Conservation (phyloP, 192 early-diverging fungal species). For the Diversispora eburnea region DNA sequence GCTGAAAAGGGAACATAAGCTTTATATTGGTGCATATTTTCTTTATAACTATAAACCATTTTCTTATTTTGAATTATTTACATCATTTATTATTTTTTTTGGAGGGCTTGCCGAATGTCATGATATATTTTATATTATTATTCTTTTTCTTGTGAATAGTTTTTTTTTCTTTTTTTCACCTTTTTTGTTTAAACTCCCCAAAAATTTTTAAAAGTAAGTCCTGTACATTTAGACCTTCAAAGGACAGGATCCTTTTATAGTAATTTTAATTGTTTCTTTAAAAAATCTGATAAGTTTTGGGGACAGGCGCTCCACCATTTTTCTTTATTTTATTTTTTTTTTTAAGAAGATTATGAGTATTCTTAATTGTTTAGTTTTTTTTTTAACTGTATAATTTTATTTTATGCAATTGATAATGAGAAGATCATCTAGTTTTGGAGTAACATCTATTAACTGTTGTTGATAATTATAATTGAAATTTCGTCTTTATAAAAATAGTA, state of each 20-base stretch:
- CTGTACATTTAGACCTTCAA: conserved; percentile 12
- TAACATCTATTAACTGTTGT: no score
- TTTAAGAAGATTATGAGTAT: neutral
- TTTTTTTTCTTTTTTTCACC: neutral
- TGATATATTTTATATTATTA: neutral
- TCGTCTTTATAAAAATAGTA: no score
- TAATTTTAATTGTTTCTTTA: conserved; percentile 12
- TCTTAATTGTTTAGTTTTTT: neutral
- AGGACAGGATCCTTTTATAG: conserved; percentile 10
- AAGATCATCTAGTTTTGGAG: no score
- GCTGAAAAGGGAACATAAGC: neutral
- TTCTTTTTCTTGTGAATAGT: conserved; percentile 26
- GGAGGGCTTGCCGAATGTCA: neutral
- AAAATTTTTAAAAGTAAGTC: conserved; percentile 6
- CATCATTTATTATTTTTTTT: neutral
- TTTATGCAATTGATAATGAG: neutral
- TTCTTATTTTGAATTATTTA: neutral
- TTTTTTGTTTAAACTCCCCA: neutral
- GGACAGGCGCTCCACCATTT: conserved; percentile 26
- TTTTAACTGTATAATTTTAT: conserved; percentile 11
- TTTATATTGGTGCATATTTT: neutral
- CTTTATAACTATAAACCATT: neutral
- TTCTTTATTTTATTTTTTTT: neutral
- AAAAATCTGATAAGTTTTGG: conserved; percentile 15
- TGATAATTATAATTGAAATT: no score